Conservation (phyloP, 108 stramenopile species). For the Discostella pseudostelligera region DNA sequence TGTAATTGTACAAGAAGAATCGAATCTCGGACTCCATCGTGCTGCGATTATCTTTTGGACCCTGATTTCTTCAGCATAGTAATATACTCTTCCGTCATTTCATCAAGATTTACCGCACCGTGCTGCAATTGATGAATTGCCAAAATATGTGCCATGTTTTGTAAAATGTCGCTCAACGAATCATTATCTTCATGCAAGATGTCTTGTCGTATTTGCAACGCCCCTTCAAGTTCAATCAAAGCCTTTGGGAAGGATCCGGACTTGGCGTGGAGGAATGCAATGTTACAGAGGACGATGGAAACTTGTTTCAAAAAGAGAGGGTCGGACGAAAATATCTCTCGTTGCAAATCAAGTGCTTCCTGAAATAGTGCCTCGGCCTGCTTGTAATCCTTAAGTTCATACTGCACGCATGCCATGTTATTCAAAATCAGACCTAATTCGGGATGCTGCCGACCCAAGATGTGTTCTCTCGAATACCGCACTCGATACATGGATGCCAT, state of each 20-base stretch:
- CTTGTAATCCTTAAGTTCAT: constrained; percentile 28
- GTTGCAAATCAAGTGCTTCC: constrained; percentile 37
- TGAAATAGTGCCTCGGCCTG: constrained; percentile 36
- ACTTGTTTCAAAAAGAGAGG: constrained; percentile 33
- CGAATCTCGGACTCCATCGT: background rate
- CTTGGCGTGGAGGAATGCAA: constrained; percentile 44
- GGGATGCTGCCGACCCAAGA: constrained; percentile 18
- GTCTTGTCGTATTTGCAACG: constrained; percentile 40
- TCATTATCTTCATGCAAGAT: constrained; percentile 30
- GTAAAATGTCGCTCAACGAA: constrained; percentile 19
- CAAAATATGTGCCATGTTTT: constrained; percentile 46
- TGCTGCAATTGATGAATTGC: constrained; percentile 43
- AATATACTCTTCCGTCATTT: constrained; percentile 43
- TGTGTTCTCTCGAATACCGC: constrained; percentile 19
- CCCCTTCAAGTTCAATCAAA: constrained; percentile 45
- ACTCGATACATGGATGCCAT: constrained; percentile 38
- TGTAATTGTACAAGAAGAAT: background rate
- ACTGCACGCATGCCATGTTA: constrained; percentile 39
- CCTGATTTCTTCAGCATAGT: constrained; percentile 24
- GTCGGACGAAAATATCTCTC: constrained; percentile 29
- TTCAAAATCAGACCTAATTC: constrained; percentile 39
- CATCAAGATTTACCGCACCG: constrained; percentile 37
- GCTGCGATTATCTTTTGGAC: background rate
- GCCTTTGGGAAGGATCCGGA: constrained; percentile 38
- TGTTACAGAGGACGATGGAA: constrained; percentile 32